phyloP scores from a whole-genome alignment of 208 protist species.

The Wallacemonas sp. region DNA sequence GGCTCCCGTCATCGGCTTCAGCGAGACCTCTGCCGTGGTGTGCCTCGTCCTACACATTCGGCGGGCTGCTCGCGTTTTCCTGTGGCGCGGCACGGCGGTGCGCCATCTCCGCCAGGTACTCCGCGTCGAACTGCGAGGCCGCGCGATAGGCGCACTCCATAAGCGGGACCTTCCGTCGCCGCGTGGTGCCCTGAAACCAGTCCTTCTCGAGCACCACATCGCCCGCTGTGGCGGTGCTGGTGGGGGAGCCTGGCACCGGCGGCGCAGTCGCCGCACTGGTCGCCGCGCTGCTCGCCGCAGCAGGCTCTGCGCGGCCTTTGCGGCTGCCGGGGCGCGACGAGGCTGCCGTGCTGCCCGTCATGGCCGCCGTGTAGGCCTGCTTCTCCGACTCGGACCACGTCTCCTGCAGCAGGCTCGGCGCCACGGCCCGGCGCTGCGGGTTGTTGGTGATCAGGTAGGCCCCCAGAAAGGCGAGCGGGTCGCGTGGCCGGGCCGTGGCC shows the following conservation, averaged over 20 bases:
- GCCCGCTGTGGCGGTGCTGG: too few relatives aligned
- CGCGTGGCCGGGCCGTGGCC: constrained; percentile 54
- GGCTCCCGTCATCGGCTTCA: too few relatives aligned
- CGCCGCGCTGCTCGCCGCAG: too few relatives aligned
- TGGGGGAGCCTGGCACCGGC: too few relatives aligned
- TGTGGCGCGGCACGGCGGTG: not conserved
- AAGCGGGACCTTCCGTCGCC: constrained; percentile 32
- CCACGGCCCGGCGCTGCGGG: constrained; percentile 51
- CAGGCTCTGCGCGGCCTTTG: constrained; percentile 11
- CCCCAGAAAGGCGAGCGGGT: constrained; percentile 83
- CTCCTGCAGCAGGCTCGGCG: not conserved
- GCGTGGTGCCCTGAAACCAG: constrained; percentile 10
- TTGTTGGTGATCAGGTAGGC: constrained; percentile 87
- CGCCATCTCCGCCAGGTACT: constrained; percentile 1
- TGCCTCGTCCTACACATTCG: too few relatives aligned
- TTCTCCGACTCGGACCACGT: constrained; percentile 24
- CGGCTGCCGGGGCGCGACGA: constrained; percentile 7
- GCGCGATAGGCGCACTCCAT: constrained; percentile 37
- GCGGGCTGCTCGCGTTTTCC: not conserved
- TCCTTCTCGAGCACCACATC: not conserved
- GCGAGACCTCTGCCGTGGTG: too few relatives aligned
- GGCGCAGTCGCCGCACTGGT: too few relatives aligned
- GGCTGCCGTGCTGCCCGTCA: not conserved
- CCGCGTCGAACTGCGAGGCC: constrained; percentile 17
- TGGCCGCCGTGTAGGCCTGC: constrained; percentile 14